Percentiles rank a stretch among this genome's conserved stretches.
These are phyloP conservation scores for Suillus cothurnatus DNA, from an alignment of 768 basidiomycete genomes.

Conservation along the genomic window DNA sequence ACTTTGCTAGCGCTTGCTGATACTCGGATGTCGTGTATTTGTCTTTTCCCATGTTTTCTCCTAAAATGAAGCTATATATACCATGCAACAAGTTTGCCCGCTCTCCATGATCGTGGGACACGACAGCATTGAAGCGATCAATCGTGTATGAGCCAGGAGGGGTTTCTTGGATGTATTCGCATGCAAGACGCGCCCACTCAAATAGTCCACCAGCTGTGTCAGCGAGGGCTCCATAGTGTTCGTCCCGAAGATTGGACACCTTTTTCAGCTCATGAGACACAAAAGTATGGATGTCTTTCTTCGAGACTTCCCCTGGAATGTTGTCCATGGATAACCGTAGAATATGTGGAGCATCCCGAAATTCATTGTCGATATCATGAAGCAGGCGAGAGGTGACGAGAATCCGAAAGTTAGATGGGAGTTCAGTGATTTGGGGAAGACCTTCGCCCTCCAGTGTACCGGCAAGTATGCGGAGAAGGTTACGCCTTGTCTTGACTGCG, in stretches of 20 bases:
- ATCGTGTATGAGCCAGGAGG: background rate
- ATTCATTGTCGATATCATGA: background rate
- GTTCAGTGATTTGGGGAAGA: background rate
- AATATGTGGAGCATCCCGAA: background rate
- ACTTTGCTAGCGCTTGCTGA: background rate
- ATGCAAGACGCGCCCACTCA: constrained; percentile 14
- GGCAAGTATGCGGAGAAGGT: constrained; percentile 25
- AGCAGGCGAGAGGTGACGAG: constrained; percentile 14
- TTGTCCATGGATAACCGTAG: background rate
- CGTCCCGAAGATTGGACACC: background rate
- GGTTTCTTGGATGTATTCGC: background rate
- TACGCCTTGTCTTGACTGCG: constrained; percentile 9
- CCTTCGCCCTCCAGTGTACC: background rate
- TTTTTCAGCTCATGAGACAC: background rate
- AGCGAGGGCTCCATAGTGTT: background rate
- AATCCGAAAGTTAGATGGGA: constrained; percentile 13
- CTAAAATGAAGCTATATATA: background rate
- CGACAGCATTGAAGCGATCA: background rate
- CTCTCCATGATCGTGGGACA: background rate
- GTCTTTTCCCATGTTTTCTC: background rate
- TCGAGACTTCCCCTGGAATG: background rate
- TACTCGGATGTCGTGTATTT: background rate
- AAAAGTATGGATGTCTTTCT: background rate
- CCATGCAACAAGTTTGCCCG: background rate
- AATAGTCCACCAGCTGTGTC: constrained; percentile 8